These are phyloP conservation scores for Backusella macrospora DNA, from an alignment of 192 early-diverging fungal species.

Conservation along the genomic window DNA sequence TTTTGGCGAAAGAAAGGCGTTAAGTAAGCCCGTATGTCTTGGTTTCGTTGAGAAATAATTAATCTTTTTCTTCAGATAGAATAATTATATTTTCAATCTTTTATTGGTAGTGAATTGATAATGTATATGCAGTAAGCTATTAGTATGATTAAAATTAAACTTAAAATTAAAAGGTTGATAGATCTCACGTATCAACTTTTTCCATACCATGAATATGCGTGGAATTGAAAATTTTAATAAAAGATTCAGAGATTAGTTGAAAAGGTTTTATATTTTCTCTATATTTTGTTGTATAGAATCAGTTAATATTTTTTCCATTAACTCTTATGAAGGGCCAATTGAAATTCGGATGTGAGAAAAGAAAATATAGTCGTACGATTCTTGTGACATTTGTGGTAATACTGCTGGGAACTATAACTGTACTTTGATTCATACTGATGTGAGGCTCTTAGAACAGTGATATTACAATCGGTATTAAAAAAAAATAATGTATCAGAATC, in stretches of 20 bases:
- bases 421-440: no score
- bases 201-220: neutral
- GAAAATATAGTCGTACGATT: neutral
- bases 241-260: neutral
- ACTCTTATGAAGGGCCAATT: neutral
- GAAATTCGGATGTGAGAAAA: neutral
- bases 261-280: neutral
- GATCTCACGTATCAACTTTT: neutral
- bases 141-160: neutral
- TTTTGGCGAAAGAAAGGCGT: neutral
- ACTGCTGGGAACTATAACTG: neutral
- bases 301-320: neutral
- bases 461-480: neutral
- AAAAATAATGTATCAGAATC: neutral
- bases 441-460: neutral
- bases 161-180: neutral
- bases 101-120: no score
- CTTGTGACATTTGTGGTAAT: neutral
- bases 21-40: neutral
- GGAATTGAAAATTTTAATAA: neutral
- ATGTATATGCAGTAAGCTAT: neutral
- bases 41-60: neutral
- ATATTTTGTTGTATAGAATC: neutral
- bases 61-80: neutral
- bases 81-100: neutral